phyloP scores from a whole-genome alignment of 2,329 filamentous ascomycete species.

The Talaromyces sp. region DNA sequence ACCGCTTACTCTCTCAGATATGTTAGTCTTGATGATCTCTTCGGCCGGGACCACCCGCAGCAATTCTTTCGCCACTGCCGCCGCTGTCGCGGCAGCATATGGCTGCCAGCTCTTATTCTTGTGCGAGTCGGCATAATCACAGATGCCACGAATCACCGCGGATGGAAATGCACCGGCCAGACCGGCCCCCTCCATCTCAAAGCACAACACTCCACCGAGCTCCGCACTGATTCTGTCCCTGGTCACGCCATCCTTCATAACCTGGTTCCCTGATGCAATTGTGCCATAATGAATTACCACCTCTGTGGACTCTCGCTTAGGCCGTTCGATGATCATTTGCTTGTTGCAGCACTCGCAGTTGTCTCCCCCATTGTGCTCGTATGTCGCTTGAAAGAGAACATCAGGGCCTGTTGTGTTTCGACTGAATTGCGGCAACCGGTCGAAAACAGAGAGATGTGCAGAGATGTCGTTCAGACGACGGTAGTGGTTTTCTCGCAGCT shows the following conservation, averaged over 20 bases:
- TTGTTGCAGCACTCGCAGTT: neutral
- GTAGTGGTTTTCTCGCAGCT: constrained; percentile 9
- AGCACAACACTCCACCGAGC: neutral
- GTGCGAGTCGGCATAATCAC: constrained; percentile 36
- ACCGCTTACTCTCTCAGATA: no score
- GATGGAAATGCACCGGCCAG: no score
- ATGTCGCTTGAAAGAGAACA: constrained; percentile 3
- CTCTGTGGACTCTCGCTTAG: neutral
- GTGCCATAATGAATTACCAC: constrained; percentile 17
- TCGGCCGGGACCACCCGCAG: neutral
- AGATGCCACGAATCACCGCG: constrained; percentile 38
- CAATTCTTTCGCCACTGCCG: constrained; percentile 21
- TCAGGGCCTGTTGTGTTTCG: neutral
- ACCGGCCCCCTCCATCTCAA: no score
- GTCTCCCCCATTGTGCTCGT: neutral
- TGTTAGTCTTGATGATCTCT: no score
- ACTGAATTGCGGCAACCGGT: constrained; percentile 5
- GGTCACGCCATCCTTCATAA: constrained; percentile 15
- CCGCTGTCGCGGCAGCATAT: constrained; percentile 27
- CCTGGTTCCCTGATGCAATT: constrained; percentile 19
- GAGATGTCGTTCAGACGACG: neutral
- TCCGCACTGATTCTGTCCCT: constrained; percentile 13
- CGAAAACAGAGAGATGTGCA: constrained; percentile 1
- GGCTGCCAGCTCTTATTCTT: constrained; percentile 34
- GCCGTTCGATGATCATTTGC: constrained; percentile 3